Evolutionary conservation across 495 filamentous ascomycete species (phyloP), one percentile per base, ranked within the genome.

Genomic region (Xylaria palmicola): DNA sequence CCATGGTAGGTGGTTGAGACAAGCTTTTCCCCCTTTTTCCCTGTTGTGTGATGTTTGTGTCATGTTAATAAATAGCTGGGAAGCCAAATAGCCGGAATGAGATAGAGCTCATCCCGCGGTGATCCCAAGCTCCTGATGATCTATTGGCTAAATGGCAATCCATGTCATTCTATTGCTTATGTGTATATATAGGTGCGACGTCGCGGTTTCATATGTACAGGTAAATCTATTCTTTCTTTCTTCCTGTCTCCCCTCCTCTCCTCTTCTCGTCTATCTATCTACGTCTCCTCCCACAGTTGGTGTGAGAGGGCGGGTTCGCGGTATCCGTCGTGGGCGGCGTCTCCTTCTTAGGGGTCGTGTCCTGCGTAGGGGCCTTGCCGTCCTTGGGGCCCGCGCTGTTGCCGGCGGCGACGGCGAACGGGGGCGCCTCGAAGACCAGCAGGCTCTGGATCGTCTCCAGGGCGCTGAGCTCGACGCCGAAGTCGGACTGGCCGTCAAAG

Each of bases 391-490:
- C 20, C 24, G n/a, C 15, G 30, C 8, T 19, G n/a, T 44, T 44
- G 22, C n/a, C 19, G 22, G 4, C 50, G 7, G 39, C 56, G 6
- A 67, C 57, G 10, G 60, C 60, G 1, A 69, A 47, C 40, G 60
- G 47, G 17, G 68, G 68, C 5, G 70, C 74, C 26, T 68, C 51
- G 19, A 65, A 47, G 44, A 75, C 68, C 1, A 83, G 50, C 1
- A 75, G 71, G 9, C 81, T 80, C 63, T 83, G 76, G 4, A 90
- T 75, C n/a, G 83, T 76, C 56, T 84, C 80, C 43, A 90, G 69
- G 0, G 84, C 86, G 41, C 77, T 81, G 68, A 89, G 77, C 65
- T 87, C 81, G 70, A 88, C 82, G 1, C 85, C 85, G 5, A 87
- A 74, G 12, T 83, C 83, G 12, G 64, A 70, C 22, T 75, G 70